phyloP scores from a whole-genome alignment of 1,284 basidiomycete species.

The Inonotus obliquus region DNA sequence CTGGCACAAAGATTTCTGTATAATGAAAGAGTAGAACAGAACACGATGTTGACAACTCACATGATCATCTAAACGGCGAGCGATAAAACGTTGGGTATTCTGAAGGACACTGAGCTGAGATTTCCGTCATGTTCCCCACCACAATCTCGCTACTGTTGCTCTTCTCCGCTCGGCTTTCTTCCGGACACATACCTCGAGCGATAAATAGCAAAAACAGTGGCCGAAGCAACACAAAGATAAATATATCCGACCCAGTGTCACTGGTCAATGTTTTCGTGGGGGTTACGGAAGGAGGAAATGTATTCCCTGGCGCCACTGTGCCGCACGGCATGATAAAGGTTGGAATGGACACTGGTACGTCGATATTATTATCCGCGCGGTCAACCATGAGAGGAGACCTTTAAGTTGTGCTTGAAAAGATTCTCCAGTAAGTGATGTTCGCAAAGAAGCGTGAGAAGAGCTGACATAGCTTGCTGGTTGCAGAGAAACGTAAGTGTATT shows the following conservation, averaged over 20 bases:
- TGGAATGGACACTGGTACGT: slow-evolving; percentile 19
- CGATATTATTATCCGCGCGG: neutral
- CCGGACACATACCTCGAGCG: slow-evolving; percentile 2
- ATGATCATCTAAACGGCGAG: neutral
- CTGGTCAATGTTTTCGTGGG: slow-evolving; percentile 21
- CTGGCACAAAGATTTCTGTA: neutral
- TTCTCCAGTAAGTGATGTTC: slow-evolving; percentile 1
- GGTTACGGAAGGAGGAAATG: slow-evolving; percentile 21
- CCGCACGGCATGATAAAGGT: slow-evolving; percentile 22
- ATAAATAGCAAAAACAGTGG: neutral
- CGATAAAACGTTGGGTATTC: neutral
- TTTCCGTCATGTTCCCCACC: neutral
- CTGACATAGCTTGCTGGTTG: neutral
- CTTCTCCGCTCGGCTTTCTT: neutral
- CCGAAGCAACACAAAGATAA: neutral
- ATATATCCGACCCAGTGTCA: slow-evolving; percentile 6
- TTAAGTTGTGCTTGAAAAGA: neutral
- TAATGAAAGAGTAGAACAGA: neutral
- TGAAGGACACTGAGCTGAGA: neutral
- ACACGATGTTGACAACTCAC: neutral
- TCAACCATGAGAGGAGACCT: neutral
- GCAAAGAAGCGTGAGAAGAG: neutral
- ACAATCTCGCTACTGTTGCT: neutral
- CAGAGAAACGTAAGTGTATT: slow-evolving; percentile 12
- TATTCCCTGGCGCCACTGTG: slow-evolving; percentile 22